Percentiles rank a stretch among this genome's conserved stretches.
These are phyloP conservation scores for Komagataella phaffii DNA, from an alignment of 805 yeast species.

Conservation along the genomic window DNA sequence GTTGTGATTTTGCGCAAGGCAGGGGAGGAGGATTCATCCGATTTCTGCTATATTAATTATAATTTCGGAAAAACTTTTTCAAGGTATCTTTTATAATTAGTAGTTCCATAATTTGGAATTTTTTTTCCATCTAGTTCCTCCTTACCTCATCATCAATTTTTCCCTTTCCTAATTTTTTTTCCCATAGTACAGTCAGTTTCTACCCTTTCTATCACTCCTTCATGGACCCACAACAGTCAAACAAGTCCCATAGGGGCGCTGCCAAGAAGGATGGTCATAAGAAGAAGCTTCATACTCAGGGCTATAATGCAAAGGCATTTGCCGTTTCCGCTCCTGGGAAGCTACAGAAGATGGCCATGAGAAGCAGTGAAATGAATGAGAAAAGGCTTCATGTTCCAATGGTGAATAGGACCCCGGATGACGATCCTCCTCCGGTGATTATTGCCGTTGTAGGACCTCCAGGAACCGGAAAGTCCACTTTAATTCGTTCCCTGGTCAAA, in stretches of 20 bases:
- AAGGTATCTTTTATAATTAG: neutral
- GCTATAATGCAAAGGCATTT: slow-evolving; percentile 74
- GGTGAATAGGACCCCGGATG: slow-evolving; percentile 95
- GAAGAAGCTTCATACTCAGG: slow-evolving; percentile 80
- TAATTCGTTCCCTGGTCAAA: slow-evolving; percentile 79
- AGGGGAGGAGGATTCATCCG: neutral
- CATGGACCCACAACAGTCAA: slow-evolving; percentile 36
- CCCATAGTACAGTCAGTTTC: neutral
- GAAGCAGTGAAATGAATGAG: slow-evolving; percentile 76
- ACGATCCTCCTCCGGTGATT: slow-evolving; percentile 92
- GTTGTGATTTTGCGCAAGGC: neutral
- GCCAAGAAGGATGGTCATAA: slow-evolving; percentile 25
- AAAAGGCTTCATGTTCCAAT: slow-evolving; percentile 88
- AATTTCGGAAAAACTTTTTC: neutral
- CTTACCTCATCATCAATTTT: neutral
- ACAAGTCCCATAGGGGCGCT: slow-evolving; percentile 72
- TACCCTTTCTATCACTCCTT: neutral
- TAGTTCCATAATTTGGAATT: too few species aligned
- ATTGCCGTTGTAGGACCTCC: slow-evolving; percentile 98
- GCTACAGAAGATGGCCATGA: slow-evolving; percentile 68
- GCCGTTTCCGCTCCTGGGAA: slow-evolving; percentile 79
- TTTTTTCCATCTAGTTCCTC: neutral
- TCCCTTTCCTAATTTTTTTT: neutral
- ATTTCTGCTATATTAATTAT: neutral
- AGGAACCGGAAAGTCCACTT: slow-evolving; percentile 94